Percentiles rank a stretch among this genome's conserved stretches.
These are phyloP conservation scores for Oryza glaberrima DNA, from an alignment of 176 grass and related monocot genomes.

Conservation along the genomic window DNA sequence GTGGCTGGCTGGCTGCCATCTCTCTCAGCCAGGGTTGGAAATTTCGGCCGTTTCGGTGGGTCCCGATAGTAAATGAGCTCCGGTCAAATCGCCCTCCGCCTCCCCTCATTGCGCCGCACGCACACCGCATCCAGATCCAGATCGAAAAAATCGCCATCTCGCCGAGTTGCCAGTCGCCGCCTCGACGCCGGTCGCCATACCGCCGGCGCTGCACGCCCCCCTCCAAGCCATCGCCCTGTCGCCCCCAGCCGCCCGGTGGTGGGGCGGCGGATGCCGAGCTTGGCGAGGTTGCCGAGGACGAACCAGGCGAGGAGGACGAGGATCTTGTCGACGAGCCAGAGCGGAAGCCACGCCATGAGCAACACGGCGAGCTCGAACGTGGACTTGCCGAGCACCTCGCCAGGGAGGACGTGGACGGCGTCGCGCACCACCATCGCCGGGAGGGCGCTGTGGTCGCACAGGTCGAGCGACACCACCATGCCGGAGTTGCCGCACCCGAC, in stretches of 20 bases:
- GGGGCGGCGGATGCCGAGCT: slow-evolving; percentile 67
- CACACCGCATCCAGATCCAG: too few relatives aligned
- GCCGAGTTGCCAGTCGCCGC: too few relatives aligned
- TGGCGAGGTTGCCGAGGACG: slow-evolving; percentile 60
- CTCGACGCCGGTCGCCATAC: too few relatives aligned
- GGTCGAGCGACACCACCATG: slow-evolving; percentile 87
- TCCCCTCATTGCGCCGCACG: too few relatives aligned
- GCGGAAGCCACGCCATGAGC: slow-evolving; percentile 77
- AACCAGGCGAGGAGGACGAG: slow-evolving; percentile 67
- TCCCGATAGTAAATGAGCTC: too few relatives aligned
- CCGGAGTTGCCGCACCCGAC: slow-evolving; percentile 94
- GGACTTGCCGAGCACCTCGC: slow-evolving; percentile 76
- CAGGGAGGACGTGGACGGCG: slow-evolving; percentile 75
- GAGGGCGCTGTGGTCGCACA: slow-evolving; percentile 57
- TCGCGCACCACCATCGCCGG: slow-evolving; percentile 87
- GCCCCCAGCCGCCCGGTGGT: slow-evolving; percentile 53
- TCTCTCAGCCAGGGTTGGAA: neutral
- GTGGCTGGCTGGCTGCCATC: slow-evolving; percentile 12
- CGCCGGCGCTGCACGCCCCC: too few relatives aligned
- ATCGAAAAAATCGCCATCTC: too few relatives aligned
- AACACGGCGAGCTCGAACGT: slow-evolving; percentile 77
- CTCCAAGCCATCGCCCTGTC: too few relatives aligned
- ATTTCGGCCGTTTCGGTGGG: too few relatives aligned
- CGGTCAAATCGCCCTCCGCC: too few relatives aligned
- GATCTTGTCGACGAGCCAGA: slow-evolving; percentile 79